Conservation (phyloP, 2,329 filamentous ascomycete genomes). For the Aspergillus fumigatiaffinis region DNA sequence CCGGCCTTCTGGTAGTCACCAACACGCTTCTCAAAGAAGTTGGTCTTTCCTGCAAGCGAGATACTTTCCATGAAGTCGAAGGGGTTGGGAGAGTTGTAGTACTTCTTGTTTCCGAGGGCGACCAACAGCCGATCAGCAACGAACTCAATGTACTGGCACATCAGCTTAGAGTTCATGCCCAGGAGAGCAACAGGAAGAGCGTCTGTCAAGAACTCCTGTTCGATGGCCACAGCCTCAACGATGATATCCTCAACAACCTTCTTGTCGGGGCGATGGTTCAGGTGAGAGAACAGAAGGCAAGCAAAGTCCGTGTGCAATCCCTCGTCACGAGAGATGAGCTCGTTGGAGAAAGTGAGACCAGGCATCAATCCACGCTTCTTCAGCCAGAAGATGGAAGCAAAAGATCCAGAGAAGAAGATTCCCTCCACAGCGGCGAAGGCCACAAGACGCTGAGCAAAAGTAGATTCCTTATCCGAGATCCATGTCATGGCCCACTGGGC, state of each 20-base stretch:
- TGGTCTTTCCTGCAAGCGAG: slow-evolving; percentile 97
- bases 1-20: slow-evolving; percentile 99
- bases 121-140: slow-evolving; percentile 93
- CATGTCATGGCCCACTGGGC: slow-evolving; percentile 95
- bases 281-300: slow-evolving; percentile 94
- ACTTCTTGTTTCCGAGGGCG: slow-evolving; percentile 88
- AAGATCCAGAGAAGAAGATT: slow-evolving; percentile 99
- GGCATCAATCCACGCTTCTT: slow-evolving; percentile 99
- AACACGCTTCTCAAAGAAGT: slow-evolving; percentile 99
- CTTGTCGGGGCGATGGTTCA: slow-evolving; percentile 85
- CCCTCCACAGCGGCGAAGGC: slow-evolving; percentile 97
- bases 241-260: slow-evolving; percentile 82
- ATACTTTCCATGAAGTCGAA: slow-evolving; percentile 99
- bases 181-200: slow-evolving; percentile 88
- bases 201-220: slow-evolving; percentile 97
- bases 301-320: slow-evolving; percentile 99
- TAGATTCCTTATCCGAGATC: slow-evolving; percentile 91
- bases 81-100: slow-evolving; percentile 89
- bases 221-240: slow-evolving; percentile 86
- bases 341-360: slow-evolving; percentile 97
- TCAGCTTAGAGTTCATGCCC: slow-evolving; percentile 94
- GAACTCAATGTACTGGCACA: slow-evolving; percentile 99
- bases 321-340: slow-evolving; percentile 99
- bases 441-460: slow-evolving; percentile 90
- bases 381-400: slow-evolving; percentile 99